These are phyloP conservation scores for Penicillium canescens DNA, from an alignment of 495 filamentous ascomycete genomes.

Conservation along the genomic window DNA sequence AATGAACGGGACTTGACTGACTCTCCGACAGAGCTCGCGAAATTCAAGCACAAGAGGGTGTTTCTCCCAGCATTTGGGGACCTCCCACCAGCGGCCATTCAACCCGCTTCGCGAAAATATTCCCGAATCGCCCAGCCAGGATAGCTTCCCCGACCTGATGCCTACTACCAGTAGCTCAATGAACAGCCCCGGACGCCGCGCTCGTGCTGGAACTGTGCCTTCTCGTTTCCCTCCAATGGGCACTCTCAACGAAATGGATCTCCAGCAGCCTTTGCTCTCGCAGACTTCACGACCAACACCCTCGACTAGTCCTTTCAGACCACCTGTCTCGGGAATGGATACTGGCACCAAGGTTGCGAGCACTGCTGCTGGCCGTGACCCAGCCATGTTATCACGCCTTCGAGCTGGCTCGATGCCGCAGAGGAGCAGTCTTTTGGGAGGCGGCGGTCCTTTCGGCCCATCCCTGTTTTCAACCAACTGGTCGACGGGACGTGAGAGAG, in stretches of 20 bases:
- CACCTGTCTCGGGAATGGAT: constrained; percentile 71
- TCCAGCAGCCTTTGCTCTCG: constrained; percentile 65
- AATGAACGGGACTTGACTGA: constrained; percentile 11
- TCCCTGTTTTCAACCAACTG: constrained; percentile 89
- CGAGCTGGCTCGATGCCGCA: constrained; percentile 96
- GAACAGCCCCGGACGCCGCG: constrained; percentile 63
- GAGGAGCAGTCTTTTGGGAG: constrained; percentile 62
- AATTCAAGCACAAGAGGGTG: constrained; percentile 94
- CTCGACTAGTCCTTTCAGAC: constrained; percentile 87
- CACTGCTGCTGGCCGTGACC: constrained; percentile 48
- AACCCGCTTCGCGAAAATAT: constrained; percentile 96
- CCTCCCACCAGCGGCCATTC: constrained; percentile 94
- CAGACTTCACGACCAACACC: constrained; percentile 87
- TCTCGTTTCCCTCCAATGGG: constrained; percentile 84
- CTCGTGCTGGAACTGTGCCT: constrained; percentile 93
- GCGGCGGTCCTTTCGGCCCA: constrained; percentile 77
- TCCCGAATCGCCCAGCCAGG: constrained; percentile 91
- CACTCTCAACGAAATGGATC: constrained; percentile 56
- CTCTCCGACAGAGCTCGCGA: constrained; percentile 71
- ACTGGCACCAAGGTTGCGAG: constrained; percentile 48
- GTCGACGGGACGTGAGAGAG: constrained; percentile 71
- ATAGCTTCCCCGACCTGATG: constrained; percentile 90
- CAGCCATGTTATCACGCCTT: constrained; percentile 79
- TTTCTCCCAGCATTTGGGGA: constrained; percentile 86
- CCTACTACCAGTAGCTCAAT: constrained; percentile 60